These are phyloP conservation scores for Colletotrichum higginsianum DNA, from an alignment of 2,329 filamentous ascomycete species.

Conservation along the genomic window DNA sequence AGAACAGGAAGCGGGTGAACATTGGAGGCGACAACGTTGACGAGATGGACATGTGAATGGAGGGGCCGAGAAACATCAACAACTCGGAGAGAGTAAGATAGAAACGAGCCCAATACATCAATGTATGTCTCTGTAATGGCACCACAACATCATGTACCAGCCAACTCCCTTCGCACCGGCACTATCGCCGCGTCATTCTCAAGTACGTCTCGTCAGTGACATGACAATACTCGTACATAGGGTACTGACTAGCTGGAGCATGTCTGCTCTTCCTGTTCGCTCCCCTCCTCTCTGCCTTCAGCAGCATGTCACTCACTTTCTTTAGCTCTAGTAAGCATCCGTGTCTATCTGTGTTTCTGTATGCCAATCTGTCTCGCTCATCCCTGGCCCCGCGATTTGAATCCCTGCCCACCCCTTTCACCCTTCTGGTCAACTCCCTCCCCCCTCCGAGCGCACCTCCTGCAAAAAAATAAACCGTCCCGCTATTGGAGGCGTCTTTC, in stretches of 20 bases:
- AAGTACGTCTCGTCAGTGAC: conserved; percentile 6
- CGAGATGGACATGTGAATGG: conserved; percentile 52
- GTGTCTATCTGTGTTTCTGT: conserved; percentile 26
- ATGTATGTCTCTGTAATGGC: conserved; percentile 11
- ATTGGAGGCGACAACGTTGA: conserved; percentile 78
- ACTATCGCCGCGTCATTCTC: conserved; percentile 18
- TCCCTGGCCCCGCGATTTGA: conserved; percentile 35
- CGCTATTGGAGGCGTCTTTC: conserved; percentile 32
- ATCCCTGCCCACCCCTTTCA: conserved; percentile 30
- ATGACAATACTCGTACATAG: not conserved
- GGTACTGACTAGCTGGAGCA: not conserved
- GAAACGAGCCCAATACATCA: not conserved
- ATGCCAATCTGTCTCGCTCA: conserved; percentile 36
- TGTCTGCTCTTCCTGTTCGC: not conserved
- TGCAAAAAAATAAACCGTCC: conserved; percentile 29
- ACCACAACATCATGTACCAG: conserved; percentile 2
- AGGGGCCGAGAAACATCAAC: conserved; percentile 10
- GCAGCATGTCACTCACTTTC: conserved; percentile 17
- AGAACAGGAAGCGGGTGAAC: conserved; percentile 89
- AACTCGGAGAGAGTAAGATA: not conserved
- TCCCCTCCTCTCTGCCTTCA: conserved; percentile 2
- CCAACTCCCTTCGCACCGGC: not conserved
- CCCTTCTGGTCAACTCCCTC: conserved; percentile 30
- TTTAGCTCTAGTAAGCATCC: conserved; percentile 21
- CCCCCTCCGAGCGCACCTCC: conserved; percentile 11